Evolutionary conservation across 352 stramenopile genomes (phyloP).

Genomic region (Pythium sp.): DNA sequence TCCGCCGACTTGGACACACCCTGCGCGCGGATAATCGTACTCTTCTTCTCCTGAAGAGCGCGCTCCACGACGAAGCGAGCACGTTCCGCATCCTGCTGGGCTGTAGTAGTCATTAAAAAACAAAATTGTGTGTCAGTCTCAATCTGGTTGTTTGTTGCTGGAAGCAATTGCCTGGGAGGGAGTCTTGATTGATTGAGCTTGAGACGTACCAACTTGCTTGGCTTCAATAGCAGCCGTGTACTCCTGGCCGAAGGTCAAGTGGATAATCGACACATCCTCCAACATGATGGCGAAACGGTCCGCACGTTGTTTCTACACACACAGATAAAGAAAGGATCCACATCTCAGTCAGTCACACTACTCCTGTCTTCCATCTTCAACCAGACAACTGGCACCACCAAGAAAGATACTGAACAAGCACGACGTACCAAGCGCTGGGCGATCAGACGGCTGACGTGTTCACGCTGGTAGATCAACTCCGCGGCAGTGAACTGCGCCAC

Average conservation of each 20-base stretch:
- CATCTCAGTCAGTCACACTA: neutral
- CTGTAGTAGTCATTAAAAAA: conserved; percentile 36
- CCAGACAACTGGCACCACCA: neutral
- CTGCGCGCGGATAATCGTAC: conserved; percentile 95
- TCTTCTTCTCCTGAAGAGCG: conserved; percentile 99
- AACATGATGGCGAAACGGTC: conserved; percentile 93
- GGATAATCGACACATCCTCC: conserved; percentile 99
- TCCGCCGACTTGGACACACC: conserved; percentile 98
- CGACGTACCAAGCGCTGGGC: conserved; percentile 83
- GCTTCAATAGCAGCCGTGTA: conserved; percentile 99
- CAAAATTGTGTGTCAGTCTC: neutral
- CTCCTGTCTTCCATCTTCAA: conserved; percentile 5
- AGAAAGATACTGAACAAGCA: neutral
- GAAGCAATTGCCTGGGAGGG: neutral
- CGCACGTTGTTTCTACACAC: conserved; percentile 69
- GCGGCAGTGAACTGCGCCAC: conserved; percentile 99
- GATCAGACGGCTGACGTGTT: conserved; percentile 95
- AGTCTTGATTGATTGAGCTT: neutral
- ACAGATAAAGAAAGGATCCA: neutral
- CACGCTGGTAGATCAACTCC: conserved; percentile 99
- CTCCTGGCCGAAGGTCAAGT: conserved; percentile 98
- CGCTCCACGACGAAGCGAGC: conserved; percentile 98
- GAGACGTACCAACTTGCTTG: conserved; percentile 94
- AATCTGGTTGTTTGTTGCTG: neutral
- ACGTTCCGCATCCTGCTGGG: conserved; percentile 98